Evolutionary conservation across 2,329 filamentous ascomycete genomes (phyloP).

Genomic region (Colletotrichum aenigma): DNA sequence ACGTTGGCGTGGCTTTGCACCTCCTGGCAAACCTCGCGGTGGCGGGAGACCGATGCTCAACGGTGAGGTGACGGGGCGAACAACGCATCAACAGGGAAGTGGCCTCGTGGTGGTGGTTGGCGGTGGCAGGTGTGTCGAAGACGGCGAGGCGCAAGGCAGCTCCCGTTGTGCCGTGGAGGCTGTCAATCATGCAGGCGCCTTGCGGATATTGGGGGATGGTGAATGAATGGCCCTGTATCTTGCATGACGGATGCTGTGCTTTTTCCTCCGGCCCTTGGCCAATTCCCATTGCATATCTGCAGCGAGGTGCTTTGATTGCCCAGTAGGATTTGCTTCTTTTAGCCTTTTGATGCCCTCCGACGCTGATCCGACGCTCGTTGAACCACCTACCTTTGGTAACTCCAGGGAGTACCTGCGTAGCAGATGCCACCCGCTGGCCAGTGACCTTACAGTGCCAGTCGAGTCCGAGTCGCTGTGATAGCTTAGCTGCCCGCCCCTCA

Average conservation of each 20-base stretch:
- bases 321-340: background rate
- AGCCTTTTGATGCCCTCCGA: background rate
- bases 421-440: background rate
- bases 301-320: background rate
- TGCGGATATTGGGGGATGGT: background rate
- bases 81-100: background rate
- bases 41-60: background rate
- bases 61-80: background rate
- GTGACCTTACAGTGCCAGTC: background rate
- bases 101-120: background rate
- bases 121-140: background rate
- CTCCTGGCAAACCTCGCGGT: background rate
- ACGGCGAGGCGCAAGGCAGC: background rate
- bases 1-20: slow-evolving; percentile 13
- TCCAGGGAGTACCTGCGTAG: background rate
- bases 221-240: background rate
- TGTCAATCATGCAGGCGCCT: background rate
- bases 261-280: background rate
- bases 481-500: background rate
- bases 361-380: background rate
- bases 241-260: background rate
- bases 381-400: background rate
- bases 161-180: background rate
- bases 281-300: background rate
- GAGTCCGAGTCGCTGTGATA: background rate